Evolutionary conservation across 2,329 filamentous ascomycete genomes (phyloP).

Genomic region (Xylaria hypoxylon): DNA sequence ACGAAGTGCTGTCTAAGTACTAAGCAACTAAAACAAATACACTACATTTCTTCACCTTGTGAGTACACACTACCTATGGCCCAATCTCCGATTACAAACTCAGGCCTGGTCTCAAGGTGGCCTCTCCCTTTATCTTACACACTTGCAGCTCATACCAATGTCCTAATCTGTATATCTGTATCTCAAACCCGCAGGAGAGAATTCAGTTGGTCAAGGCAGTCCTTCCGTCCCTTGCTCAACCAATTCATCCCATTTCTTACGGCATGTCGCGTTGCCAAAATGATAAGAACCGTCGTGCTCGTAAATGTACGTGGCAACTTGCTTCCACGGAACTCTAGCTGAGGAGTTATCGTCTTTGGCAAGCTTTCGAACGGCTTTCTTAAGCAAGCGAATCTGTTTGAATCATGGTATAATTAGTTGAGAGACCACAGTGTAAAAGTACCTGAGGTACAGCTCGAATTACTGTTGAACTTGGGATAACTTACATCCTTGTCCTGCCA

Average conservation of each 20-base stretch:
- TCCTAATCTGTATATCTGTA: background rate
- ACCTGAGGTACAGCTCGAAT: background rate
- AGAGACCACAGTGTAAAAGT: background rate
- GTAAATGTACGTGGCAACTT: slow-evolving; percentile 65
- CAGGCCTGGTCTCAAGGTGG: background rate
- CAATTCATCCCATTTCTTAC: slow-evolving; percentile 67
- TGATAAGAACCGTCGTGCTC: slow-evolving; percentile 66
- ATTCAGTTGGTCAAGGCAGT: slow-evolving; percentile 16
- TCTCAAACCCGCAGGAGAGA: background rate
- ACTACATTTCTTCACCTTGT: slow-evolving; percentile 32
- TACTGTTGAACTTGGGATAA: slow-evolving; percentile 37
- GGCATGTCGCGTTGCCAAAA: slow-evolving; percentile 70
- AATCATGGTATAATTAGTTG: slow-evolving; percentile 6
- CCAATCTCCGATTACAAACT: slow-evolving; percentile 27
- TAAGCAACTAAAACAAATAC: slow-evolving; percentile 25
- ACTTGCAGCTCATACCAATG: slow-evolving; percentile 22
- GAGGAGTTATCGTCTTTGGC: slow-evolving; percentile 47
- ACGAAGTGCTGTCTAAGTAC: slow-evolving; percentile 26
- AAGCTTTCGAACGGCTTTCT: slow-evolving; percentile 56
- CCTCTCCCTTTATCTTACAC: slow-evolving; percentile 38
- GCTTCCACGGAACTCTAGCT: slow-evolving; percentile 66
- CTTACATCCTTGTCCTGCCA: slow-evolving; percentile 75
- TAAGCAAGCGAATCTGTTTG: slow-evolving; percentile 59
- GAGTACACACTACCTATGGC: slow-evolving; percentile 43
- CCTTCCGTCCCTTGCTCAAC: slow-evolving; percentile 42